A percentile compares a stretch with the other conserved stretches of the same genome.
Conservation (phyloP, 495 filamentous ascomycete species). For the Xylaria scruposa region DNA sequence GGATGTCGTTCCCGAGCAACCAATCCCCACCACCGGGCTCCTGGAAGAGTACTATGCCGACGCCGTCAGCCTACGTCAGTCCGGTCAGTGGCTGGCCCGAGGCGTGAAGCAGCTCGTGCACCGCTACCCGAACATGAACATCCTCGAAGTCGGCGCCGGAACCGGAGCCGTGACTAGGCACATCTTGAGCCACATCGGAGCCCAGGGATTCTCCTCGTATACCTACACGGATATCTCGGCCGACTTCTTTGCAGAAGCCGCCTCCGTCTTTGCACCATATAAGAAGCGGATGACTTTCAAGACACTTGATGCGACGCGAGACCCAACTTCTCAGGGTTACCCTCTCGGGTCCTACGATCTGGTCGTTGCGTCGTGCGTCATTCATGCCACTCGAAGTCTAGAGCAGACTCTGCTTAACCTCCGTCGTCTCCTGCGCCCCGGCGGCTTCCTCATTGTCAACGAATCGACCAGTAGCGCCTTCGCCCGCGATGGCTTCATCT, state of each 20-base stretch:
- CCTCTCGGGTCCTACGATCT: conserved; percentile 51
- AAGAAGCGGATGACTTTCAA: conserved; percentile 48
- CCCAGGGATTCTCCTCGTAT: conserved; percentile 33
- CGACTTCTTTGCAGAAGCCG: conserved; percentile 42
- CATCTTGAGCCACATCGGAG: neutral
- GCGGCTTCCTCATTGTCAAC: conserved; percentile 51
- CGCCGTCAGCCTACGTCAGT: neutral
- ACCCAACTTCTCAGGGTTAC: conserved; percentile 49
- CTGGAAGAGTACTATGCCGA: neutral
- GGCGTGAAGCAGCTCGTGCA: neutral
- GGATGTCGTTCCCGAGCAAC: neutral
- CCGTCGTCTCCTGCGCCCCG: conserved; percentile 52
- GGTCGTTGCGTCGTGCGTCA: conserved; percentile 45
- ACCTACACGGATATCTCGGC: conserved; percentile 55
- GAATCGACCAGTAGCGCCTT: conserved; percentile 46
- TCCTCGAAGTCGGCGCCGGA: too few relatives aligned
- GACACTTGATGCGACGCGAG: conserved; percentile 48
- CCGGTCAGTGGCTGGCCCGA: neutral
- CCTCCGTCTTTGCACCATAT: conserved; percentile 27
- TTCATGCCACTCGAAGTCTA: conserved; percentile 53
- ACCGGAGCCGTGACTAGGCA: too few relatives aligned
- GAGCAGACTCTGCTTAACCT: conserved; percentile 47
- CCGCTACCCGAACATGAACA: neutral
- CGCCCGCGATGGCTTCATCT: conserved; percentile 38
- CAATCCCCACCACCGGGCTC: neutral